A percentile compares a stretch with the other conserved stretches of the same genome.
phyloP scores from a whole-genome alignment of 441 rosid species.

The Raphanus hybrid region DNA sequence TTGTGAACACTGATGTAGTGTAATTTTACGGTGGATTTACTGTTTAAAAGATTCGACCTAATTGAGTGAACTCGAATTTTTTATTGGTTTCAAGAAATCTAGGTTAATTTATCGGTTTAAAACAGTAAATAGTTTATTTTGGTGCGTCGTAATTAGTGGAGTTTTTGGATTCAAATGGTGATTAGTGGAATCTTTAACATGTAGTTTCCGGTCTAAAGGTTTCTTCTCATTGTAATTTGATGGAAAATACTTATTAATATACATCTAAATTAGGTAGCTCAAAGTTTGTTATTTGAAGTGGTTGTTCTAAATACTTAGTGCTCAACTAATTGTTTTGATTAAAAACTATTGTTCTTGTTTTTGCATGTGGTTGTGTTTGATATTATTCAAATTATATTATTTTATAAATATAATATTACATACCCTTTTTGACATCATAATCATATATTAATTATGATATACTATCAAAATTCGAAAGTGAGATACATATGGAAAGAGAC shows the following conservation, averaged over 20 bases:
- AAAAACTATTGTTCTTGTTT: background rate
- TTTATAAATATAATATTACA: background rate
- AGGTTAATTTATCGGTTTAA: slow-evolving; percentile 4
- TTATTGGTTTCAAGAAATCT: slow-evolving; percentile 14
- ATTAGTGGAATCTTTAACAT: slow-evolving; percentile 6
- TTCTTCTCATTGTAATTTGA: slow-evolving; percentile 14
- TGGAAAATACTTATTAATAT: background rate
- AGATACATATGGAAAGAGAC: background rate
- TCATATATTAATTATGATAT: background rate
- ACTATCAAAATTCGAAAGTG: background rate
- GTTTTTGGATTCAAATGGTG: background rate
- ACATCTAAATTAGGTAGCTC: slow-evolving; percentile 18
- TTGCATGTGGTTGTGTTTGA: slow-evolving; percentile 27
- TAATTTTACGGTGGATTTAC: slow-evolving; percentile 25
- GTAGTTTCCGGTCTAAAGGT: background rate
- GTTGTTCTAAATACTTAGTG: slow-evolving; percentile 2
- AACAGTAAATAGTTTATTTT: slow-evolving; percentile 4
- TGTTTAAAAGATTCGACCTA: slow-evolving; percentile 17
- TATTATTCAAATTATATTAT: background rate
- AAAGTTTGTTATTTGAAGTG: slow-evolving; percentile 12
- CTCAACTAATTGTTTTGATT: background rate
- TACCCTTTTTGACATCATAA: background rate
- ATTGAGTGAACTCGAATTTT: slow-evolving; percentile 25
- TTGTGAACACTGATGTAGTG: slow-evolving; percentile 1
- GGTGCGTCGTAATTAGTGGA: slow-evolving; percentile 8